Base-by-base conservation (phyloP, 345 rosid species). In the Rhodomyrtus tomentosa region DNA sequence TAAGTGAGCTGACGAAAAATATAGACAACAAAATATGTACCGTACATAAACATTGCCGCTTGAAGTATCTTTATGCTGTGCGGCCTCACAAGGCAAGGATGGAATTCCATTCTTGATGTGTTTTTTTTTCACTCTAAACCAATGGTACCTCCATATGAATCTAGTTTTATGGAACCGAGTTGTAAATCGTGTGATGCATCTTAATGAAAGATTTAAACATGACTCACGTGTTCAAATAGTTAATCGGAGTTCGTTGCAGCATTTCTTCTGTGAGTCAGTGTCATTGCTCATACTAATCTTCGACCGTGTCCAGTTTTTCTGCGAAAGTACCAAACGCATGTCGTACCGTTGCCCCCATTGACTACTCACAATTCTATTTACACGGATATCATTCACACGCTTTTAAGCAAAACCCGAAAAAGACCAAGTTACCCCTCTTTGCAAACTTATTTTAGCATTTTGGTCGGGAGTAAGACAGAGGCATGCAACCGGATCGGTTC, bases 41-140 rank as follows among this genome's bases (percentile, higher is more conserved):
- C n/a, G n/a, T n/a, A n/a, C n/a, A n/a, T n/a, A n/a, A n/a, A n/a
- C n/a, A n/a, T n/a, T n/a, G n/a, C n/a, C n/a, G n/a, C n/a, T n/a
- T n/a, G n/a, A n/a, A n/a, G n/a, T n/a, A n/a, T n/a, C n/a, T n/a
- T n/a, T n/a, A n/a, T n/a, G n/a, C n/a, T n/a, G n/a, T n/a, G n/a
- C n/a, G n/a, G n/a, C n/a, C 38, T 12, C 38, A 59, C 10, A 1
- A 0, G 2, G 40, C 40, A 29, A 62, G 5, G 5, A 15, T 5
- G 22, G 74, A 0, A 62, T 62, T 62, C 74, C 40, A 15, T 6
- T 59, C 40, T 0, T 59, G 40, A 0, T 1, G 40, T 29, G 73
- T 38, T 1, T 32, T 38, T 1, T 32, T 59, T 29, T 59, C 1
- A 59, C 40, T 59, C 22, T 29, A 4, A 29, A 59, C 22, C 58